Percentiles rank a stretch among this genome's conserved stretches.
Evolutionary conservation across 2,329 filamentous ascomycete genomes (phyloP).

Genomic region (Epichloe amarillans): DNA sequence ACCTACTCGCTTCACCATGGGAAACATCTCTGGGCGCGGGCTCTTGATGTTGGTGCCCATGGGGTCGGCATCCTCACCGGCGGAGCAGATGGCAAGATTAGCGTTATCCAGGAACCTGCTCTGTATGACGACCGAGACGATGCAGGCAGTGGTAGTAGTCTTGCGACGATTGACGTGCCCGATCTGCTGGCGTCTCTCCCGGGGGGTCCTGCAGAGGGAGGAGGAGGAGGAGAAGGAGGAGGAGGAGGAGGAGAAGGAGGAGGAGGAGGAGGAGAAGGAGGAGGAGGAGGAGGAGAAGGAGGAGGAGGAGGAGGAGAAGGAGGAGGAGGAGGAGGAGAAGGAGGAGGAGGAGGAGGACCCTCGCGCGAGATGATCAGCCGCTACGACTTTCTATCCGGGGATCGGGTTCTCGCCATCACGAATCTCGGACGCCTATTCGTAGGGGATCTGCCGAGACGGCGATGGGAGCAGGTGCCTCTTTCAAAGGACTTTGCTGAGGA

Average conservation of each 20-base stretch:
- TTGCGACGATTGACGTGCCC: slow-evolving; percentile 17
- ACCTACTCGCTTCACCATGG: slow-evolving; percentile 58
- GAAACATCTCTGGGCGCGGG: slow-evolving; percentile 82
- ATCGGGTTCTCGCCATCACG: slow-evolving; percentile 41
- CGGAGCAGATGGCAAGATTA: slow-evolving; percentile 67
- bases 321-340: background rate
- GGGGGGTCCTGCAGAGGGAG: background rate
- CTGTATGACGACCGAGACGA: background rate
- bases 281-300: background rate
- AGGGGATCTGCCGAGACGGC: slow-evolving; percentile 21
- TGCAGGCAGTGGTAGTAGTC: slow-evolving; percentile 4
- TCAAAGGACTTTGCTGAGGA: slow-evolving; percentile 19
- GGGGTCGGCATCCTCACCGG: slow-evolving; percentile 51
- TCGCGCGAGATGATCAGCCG: slow-evolving; percentile 37
- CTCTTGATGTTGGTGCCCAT: slow-evolving; percentile 20
- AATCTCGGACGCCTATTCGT: slow-evolving; percentile 46
- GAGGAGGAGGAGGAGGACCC: background rate
- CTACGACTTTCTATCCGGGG: slow-evolving; percentile 47
- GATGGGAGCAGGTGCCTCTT: slow-evolving; percentile 31
- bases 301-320: too few relatives aligned
- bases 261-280: background rate
- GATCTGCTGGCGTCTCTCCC: slow-evolving; percentile 17
- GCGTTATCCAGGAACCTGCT: slow-evolving; percentile 26
- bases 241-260: background rate
- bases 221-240: too few relatives aligned